Evolutionary conservation across 2,329 filamentous ascomycete genomes (phyloP).

Genomic region (Daldinia eschscholtzii): DNA sequence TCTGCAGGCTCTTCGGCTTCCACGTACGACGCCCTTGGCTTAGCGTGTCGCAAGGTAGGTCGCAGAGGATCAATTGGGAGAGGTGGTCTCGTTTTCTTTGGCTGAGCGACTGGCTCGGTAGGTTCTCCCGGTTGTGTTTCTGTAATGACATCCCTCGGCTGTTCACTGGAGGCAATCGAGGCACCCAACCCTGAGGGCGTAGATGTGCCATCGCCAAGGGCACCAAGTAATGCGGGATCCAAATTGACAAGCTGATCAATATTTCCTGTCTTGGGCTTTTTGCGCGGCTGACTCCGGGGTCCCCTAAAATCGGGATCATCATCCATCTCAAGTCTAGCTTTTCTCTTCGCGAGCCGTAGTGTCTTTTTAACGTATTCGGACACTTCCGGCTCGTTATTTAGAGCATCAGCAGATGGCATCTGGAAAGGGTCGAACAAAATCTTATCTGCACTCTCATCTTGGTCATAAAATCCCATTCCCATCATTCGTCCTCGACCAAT

Average conservation of each 20-base stretch:
- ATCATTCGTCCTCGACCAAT: conserved; percentile 64
- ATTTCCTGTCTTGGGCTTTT: conserved; percentile 57
- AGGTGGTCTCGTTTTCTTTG: conserved; percentile 44
- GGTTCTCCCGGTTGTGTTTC: conserved; percentile 41
- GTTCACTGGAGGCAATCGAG: conserved; percentile 32
- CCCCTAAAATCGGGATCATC: conserved; percentile 67
- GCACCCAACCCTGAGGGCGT: conserved; percentile 43
- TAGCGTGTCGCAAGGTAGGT: conserved; percentile 65
- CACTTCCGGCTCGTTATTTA: conserved; percentile 61
- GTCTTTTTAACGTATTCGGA: conserved; percentile 69
- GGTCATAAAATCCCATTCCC: conserved; percentile 72
- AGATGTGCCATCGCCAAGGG: conserved; percentile 44
- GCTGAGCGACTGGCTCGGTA: conserved; percentile 21
- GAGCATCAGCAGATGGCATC: conserved; percentile 61
- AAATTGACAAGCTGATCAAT: conserved; percentile 59
- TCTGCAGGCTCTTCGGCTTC: conserved; percentile 62
- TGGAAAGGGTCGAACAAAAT: conserved; percentile 72
- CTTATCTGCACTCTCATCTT: conserved; percentile 68
- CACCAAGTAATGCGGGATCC: conserved; percentile 66
- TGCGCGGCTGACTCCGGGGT: conserved; percentile 58
- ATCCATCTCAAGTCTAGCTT: conserved; percentile 65
- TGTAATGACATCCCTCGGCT: conserved; percentile 1
- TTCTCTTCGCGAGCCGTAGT: conserved; percentile 65
- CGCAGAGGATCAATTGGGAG: conserved; percentile 59
- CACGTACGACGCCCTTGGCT: conserved; percentile 64